Percentiles rank a stretch among this genome's conserved stretches.
Evolutionary conservation across 83 land plant species (phyloP).

Genomic region (Picea abies): DNA sequence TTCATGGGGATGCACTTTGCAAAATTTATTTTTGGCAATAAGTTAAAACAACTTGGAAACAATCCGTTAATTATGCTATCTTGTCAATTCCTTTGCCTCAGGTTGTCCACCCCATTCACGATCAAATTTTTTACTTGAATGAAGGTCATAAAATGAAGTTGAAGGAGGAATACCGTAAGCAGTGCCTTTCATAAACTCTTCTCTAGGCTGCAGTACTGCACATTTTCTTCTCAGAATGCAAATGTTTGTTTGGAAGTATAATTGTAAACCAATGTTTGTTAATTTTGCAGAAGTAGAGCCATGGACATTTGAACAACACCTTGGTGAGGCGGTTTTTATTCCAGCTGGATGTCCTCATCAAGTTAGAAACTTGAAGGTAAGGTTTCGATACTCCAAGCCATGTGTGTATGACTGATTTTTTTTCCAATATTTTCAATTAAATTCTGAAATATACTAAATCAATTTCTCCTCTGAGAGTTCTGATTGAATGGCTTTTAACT

Average conservation of each 20-base stretch:
- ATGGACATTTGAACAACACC: constrained; percentile 78
- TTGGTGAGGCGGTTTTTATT: constrained; percentile 76
- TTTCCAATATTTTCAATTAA: not conserved
- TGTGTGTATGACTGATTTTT: not conserved
- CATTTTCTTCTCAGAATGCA: not conserved
- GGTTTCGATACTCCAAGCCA: not conserved
- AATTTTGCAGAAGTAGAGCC: constrained; percentile 62
- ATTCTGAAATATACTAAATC: not conserved
- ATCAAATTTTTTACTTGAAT: constrained; percentile 58
- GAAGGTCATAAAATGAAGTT: constrained; percentile 66
- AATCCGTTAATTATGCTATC: not conserved
- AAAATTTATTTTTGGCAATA: not conserved
- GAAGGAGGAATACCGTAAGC: constrained; percentile 91
- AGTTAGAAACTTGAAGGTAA: constrained; percentile 71
- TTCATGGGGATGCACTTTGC: not conserved
- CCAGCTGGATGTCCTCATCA: constrained; percentile 91
- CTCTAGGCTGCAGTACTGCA: not conserved
- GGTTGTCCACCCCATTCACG: constrained; percentile 67
- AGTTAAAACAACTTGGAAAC: not conserved
- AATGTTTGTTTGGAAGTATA: not conserved
- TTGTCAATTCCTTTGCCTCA: constrained; percentile 26
- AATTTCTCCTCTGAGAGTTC: not conserved
- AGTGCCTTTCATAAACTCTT: not conserved
- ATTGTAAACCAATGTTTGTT: not conserved
- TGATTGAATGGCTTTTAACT: no score